Conservation (phyloP, 2,329 filamentous ascomycete genomes). For the Calonectria pteridis region DNA sequence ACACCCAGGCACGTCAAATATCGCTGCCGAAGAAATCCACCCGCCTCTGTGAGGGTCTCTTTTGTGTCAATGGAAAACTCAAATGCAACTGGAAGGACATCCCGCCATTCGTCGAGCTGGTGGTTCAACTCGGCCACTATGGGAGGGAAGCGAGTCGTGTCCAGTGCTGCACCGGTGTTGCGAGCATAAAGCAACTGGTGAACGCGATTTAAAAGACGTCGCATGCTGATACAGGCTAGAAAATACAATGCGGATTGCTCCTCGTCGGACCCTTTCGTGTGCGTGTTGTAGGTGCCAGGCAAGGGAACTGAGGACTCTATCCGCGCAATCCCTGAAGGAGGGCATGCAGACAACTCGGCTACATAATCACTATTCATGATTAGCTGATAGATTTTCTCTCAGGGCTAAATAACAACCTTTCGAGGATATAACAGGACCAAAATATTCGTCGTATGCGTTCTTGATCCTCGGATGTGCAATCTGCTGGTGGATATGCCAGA, state of each 20-base stretch:
- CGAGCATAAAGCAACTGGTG: slow-evolving; percentile 63
- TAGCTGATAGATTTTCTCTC: neutral
- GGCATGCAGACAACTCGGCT: slow-evolving; percentile 63
- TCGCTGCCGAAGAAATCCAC: slow-evolving; percentile 62
- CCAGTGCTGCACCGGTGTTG: slow-evolving; percentile 58
- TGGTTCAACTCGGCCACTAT: slow-evolving; percentile 63
- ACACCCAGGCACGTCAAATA: slow-evolving; percentile 66
- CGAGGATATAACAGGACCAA: slow-evolving; percentile 67
- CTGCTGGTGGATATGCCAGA: slow-evolving; percentile 56
- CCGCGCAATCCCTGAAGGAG: slow-evolving; percentile 62
- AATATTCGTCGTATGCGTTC: slow-evolving; percentile 65
- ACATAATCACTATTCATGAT: slow-evolving; percentile 59
- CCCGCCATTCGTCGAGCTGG: slow-evolving; percentile 63
- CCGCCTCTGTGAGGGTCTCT: slow-evolving; percentile 54
- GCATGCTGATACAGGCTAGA: slow-evolving; percentile 65
- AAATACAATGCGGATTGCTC: slow-evolving; percentile 66
- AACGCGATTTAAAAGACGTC: slow-evolving; percentile 61
- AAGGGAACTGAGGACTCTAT: slow-evolving; percentile 64
- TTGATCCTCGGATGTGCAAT: slow-evolving; percentile 53
- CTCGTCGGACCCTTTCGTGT: slow-evolving; percentile 52
- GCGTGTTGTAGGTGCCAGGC: slow-evolving; percentile 61
- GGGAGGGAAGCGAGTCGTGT: slow-evolving; percentile 59
- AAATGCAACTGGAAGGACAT: slow-evolving; percentile 58
- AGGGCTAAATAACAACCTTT: slow-evolving; percentile 52
- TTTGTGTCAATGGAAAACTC: slow-evolving; percentile 52